These are phyloP conservation scores for Sphaerosporella brunnea DNA, from an alignment of 495 filamentous ascomycete genomes.

Conservation along the genomic window DNA sequence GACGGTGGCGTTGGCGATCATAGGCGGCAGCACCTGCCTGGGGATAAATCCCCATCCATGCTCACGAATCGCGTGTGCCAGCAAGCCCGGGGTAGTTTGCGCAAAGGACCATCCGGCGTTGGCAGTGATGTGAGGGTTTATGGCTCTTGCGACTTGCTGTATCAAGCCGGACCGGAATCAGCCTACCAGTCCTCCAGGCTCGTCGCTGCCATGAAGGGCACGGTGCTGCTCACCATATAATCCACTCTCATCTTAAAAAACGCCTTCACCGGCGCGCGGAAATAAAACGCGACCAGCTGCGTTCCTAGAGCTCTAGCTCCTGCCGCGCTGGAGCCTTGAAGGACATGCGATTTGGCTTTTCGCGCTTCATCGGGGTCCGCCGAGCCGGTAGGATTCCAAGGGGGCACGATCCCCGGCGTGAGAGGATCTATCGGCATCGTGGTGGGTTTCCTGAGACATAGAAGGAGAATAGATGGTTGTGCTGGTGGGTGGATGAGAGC, in stretches of 20 bases:
- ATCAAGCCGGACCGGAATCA: too few species aligned
- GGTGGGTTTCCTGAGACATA: neutral
- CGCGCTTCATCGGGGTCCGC: neutral
- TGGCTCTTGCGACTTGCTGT: constrained; percentile 36
- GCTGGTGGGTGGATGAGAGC: neutral
- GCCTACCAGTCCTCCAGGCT: too few species aligned
- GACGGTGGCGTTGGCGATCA: constrained; percentile 70
- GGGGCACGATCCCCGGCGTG: neutral
- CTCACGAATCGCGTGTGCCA: constrained; percentile 58
- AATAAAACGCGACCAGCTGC: constrained; percentile 71
- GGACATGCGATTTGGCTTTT: constrained; percentile 6
- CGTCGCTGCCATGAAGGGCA: too few species aligned
- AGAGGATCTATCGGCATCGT: neutral
- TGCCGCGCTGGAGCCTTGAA: constrained; percentile 44
- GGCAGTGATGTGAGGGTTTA: constrained; percentile 41
- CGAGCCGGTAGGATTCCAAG: neutral
- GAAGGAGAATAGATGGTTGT: too few species aligned
- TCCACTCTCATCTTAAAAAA: constrained; percentile 82
- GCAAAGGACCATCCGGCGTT: constrained; percentile 47
- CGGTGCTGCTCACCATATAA: constrained; percentile 53
- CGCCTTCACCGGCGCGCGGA: constrained; percentile 69
- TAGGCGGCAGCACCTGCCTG: constrained; percentile 69
- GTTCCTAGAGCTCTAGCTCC: constrained; percentile 62
- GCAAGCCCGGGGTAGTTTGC: constrained; percentile 58
- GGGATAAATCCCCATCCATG: constrained; percentile 79